Evolutionary conservation across 129 eudicot species (phyloP).

Genomic region (Logfia minima): DNA sequence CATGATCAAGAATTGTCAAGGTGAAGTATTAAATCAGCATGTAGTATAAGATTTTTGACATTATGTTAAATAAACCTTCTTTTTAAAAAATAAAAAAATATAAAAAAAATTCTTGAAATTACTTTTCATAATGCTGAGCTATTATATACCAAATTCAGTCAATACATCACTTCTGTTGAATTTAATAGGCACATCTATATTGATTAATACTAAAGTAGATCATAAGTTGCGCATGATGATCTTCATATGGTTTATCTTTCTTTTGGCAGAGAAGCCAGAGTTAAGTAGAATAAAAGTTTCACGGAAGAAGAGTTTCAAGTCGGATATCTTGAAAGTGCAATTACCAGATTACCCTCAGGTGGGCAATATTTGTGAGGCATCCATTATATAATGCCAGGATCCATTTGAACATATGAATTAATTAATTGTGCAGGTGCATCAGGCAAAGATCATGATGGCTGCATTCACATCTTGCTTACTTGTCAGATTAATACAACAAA

Average conservation of each 20-base stretch:
- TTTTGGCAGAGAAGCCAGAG: slow-evolving; percentile 41
- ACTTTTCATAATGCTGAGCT: too few relatives aligned
- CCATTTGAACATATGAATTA: slow-evolving; percentile 30
- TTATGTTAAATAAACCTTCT: not conserved
- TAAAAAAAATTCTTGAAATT: too few relatives aligned
- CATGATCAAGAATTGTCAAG: slow-evolving; percentile 36
- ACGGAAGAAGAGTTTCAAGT: slow-evolving; percentile 23
- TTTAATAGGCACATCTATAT: not conserved
- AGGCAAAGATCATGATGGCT: slow-evolving; percentile 45
- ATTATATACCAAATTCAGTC: not conserved
- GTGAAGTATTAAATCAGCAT: slow-evolving; percentile 30
- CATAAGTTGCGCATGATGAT: not conserved
- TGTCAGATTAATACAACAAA: slow-evolving; percentile 40
- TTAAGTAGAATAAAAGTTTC: slow-evolving; percentile 22
- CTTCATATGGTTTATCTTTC: not conserved
- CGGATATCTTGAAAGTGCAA: slow-evolving; percentile 33
- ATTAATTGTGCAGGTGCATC: slow-evolving; percentile 53
- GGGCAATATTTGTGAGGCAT: slow-evolving; percentile 29
- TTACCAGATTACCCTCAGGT: slow-evolving; percentile 48
- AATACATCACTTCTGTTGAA: not conserved
- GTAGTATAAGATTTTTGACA: slow-evolving; percentile 8
- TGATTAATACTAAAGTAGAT: not conserved
- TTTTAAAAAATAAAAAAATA: too few relatives aligned
- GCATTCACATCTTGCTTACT: slow-evolving; percentile 47
- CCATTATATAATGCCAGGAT: slow-evolving; percentile 11